A percentile compares a stretch with the other conserved stretches of the same genome.
These are phyloP conservation scores for Aspergillus unguis DNA, from an alignment of 2,329 filamentous ascomycete genomes.

Conservation along the genomic window DNA sequence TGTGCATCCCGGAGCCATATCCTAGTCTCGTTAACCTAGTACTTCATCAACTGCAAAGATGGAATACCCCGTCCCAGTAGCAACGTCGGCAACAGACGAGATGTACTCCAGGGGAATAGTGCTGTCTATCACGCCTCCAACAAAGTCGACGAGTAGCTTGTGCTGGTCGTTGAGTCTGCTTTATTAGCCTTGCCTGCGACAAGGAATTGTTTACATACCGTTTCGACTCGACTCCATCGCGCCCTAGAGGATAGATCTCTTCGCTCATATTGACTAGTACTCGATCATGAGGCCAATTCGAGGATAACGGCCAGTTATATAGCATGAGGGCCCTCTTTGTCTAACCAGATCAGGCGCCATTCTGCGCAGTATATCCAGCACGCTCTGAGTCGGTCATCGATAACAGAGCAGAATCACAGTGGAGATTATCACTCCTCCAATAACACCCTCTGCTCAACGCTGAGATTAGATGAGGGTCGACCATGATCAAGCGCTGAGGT, in stretches of 20 bases:
- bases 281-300: too few species aligned
- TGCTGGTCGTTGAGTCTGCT: conserved; percentile 7
- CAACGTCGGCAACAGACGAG: conserved; percentile 4
- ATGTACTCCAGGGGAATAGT: not conserved
- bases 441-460: too few species aligned
- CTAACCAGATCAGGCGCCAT: not conserved
- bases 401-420: too few species aligned
- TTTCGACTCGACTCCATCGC: not conserved
- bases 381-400: too few species aligned
- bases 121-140: not conserved
- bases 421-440: too few species aligned
- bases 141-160: conserved; percentile 1
- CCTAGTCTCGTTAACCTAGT: not conserved
- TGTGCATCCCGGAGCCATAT: conserved; percentile 4
- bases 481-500: too few species aligned
- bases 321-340: not conserved
- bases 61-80: conserved; percentile 6
- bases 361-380: too few species aligned
- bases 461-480: too few species aligned
- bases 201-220: not conserved
- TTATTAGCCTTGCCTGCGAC: not conserved
- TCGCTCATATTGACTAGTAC: not conserved
- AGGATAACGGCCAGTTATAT: too few species aligned
- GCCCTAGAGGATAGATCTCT: conserved; percentile 3
- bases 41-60: not conserved